These are phyloP conservation scores for Apiotrichum brassicae DNA, from an alignment of 1,284 basidiomycete species.

Conservation along the genomic window DNA sequence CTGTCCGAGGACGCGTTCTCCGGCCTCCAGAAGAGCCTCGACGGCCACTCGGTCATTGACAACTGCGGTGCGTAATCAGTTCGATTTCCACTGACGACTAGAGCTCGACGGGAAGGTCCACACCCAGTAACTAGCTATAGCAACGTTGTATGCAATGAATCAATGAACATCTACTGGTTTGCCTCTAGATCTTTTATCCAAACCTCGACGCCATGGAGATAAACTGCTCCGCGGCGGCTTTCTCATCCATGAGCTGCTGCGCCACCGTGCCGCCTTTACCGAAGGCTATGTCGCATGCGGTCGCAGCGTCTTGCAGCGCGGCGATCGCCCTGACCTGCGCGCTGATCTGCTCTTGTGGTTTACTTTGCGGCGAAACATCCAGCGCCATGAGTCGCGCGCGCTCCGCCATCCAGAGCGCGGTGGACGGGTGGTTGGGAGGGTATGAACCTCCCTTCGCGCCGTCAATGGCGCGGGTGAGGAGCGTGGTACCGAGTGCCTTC, in stretches of 20 bases:
- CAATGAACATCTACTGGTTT: neutral
- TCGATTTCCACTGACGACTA: conserved; percentile 6
- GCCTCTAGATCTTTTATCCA: too few species aligned
- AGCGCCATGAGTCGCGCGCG: conserved; percentile 66
- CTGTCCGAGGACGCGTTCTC: conserved; percentile 27
- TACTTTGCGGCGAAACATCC: too few species aligned
- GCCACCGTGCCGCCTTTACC: conserved; percentile 29
- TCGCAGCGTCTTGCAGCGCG: conserved; percentile 48
- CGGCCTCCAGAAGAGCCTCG: conserved; percentile 21
- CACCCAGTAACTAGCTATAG: conserved; percentile 2
- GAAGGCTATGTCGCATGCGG: conserved; percentile 48
- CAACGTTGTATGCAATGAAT: neutral
- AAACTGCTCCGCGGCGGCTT: neutral
- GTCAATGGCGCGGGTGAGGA: conserved; percentile 54
- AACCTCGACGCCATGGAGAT: neutral
- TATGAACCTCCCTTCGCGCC: conserved; percentile 56
- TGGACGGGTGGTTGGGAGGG: conserved; percentile 65
- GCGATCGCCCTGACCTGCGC: neutral
- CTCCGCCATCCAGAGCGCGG: conserved; percentile 69
- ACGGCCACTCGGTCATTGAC: conserved; percentile 28
- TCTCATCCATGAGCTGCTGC: neutral
- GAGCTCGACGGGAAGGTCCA: conserved; percentile 23
- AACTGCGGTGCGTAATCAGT: conserved; percentile 24
- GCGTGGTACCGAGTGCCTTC: conserved; percentile 49
- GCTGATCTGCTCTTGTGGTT: neutral